phyloP scores from a whole-genome alignment of 768 basidiomycete species.

The Collybia nuda region DNA sequence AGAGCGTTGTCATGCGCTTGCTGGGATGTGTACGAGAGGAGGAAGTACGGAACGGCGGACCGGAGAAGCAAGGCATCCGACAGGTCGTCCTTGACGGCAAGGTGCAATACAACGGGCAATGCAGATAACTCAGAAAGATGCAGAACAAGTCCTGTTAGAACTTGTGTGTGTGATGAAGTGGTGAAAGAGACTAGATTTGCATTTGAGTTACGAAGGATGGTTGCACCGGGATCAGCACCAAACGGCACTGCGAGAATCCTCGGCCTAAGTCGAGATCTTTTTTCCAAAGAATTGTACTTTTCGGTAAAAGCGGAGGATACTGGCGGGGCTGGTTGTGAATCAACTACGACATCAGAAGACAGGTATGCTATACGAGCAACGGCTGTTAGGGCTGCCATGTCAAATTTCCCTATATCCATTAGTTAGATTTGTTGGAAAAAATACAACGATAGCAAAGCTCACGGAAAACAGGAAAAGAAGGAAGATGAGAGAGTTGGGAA shows the following conservation, averaged over 20 bases:
- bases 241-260: slow-evolving; percentile 51
- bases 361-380: slow-evolving; percentile 74
- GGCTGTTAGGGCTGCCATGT: slow-evolving; percentile 26
- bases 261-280: slow-evolving; percentile 35
- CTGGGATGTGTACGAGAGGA: slow-evolving; percentile 75
- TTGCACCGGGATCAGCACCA: slow-evolving; percentile 64
- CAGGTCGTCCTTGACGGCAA: slow-evolving; percentile 65
- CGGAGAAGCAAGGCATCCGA: slow-evolving; percentile 76
- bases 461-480: not conserved
- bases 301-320: slow-evolving; percentile 40
- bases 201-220: slow-evolving; percentile 48
- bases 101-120: slow-evolving; percentile 68
- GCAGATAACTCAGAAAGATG: slow-evolving; percentile 68
- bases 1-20: slow-evolving; percentile 90
- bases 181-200: slow-evolving; percentile 61
- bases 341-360: slow-evolving; percentile 64
- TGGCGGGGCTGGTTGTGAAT: slow-evolving; percentile 47
- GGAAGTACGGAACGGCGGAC: slow-evolving; percentile 76
- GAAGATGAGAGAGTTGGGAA: not conserved
- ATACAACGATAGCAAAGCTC: not conserved
- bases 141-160: slow-evolving; percentile 60
- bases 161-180: slow-evolving; percentile 47
- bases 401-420: slow-evolving; percentile 12
- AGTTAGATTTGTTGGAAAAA: slow-evolving; percentile 1
- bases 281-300: slow-evolving; percentile 34